Evolutionary conservation across 345 rosid species (phyloP).

Genomic region (Brassica nigra): DNA sequence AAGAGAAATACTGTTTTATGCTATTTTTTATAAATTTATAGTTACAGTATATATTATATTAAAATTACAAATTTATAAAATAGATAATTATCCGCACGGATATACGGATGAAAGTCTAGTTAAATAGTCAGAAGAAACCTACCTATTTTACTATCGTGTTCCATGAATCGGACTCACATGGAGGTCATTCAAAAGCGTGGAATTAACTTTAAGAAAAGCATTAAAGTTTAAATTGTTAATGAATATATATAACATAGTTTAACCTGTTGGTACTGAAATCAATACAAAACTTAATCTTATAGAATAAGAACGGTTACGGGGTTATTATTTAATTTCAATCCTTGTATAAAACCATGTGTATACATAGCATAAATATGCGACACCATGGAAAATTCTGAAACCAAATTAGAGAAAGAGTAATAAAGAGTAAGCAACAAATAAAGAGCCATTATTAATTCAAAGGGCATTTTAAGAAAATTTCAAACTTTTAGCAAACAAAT

Average conservation of each 20-base stretch:
- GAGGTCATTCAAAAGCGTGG: conserved; percentile 35
- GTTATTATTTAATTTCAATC: conserved; percentile 9
- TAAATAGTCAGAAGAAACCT: neutral
- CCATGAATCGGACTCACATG: conserved; percentile 39
- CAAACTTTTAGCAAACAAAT: conserved; percentile 30
- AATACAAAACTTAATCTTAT: conserved; percentile 33
- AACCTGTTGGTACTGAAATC: conserved; percentile 34
- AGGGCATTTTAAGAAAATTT: conserved; percentile 32
- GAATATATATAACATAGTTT: conserved; percentile 11
- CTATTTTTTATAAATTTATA: too few species aligned
- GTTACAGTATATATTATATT: too few species aligned
- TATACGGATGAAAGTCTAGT: neutral
- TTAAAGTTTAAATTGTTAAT: conserved; percentile 17
- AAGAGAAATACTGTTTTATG: too few species aligned
- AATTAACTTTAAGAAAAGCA: conserved; percentile 35
- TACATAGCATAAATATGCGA: neutral
- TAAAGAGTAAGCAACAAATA: neutral
- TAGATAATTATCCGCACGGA: too few species aligned
- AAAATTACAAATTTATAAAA: too few species aligned
- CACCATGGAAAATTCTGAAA: conserved; percentile 25
- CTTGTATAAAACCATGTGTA: neutral
- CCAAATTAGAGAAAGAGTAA: neutral
- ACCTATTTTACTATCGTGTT: conserved; percentile 5
- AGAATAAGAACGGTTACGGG: conserved; percentile 21
- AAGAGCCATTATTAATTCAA: neutral